Base-by-base conservation (phyloP, 1,284 basidiomycete species). In the Austroboletus niveus region DNA sequence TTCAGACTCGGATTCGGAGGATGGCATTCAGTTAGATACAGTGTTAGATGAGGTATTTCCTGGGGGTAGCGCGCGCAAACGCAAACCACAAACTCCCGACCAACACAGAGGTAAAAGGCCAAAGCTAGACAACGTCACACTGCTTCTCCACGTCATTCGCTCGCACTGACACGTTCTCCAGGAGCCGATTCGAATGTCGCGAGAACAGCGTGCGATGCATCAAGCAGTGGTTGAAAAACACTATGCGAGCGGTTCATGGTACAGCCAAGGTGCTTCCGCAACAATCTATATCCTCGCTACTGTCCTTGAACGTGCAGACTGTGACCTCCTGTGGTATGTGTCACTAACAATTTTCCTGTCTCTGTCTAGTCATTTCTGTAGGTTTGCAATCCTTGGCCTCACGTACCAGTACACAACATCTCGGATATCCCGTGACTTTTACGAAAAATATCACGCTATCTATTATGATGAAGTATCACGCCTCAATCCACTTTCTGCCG, bases 371-470 rank as follows among this genome's bases (percentile, higher is more conserved):
- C 40, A 53, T 42, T 12, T 5, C 39, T 9, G 17, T 65, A 94
- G 91, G 92, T 80, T 96, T 42, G 94, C 95, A 15, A 94, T 99
- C 54, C 79, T 99, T 43, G 94, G 94, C 20, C 78, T 98, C 22
- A 98, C 97, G 10, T 87, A 87, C 64, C 97, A 99, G 74, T 99
- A 98, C 70, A 81, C 83, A 31, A 84, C 90, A 14, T 85, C 90
- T 43, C 85, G 87, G 60, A 94, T 98, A 75, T 91, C 95, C 57
- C 84, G 92, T 45, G 82, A 87, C 31, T 79, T 79, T 43, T 99
- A 99, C 72, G 93, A 98, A 58, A 78, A 76, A 56, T 89, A 85
- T 63, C 87, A 94, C 49, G 66, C 77, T 3, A 75, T 93, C 45
- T 94, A 91, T 67, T 73, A 84, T 51, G 92, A 96, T 69, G 94